phyloP scores from a whole-genome alignment of 441 rosid genomes.

The Adansonia grandidieri region DNA sequence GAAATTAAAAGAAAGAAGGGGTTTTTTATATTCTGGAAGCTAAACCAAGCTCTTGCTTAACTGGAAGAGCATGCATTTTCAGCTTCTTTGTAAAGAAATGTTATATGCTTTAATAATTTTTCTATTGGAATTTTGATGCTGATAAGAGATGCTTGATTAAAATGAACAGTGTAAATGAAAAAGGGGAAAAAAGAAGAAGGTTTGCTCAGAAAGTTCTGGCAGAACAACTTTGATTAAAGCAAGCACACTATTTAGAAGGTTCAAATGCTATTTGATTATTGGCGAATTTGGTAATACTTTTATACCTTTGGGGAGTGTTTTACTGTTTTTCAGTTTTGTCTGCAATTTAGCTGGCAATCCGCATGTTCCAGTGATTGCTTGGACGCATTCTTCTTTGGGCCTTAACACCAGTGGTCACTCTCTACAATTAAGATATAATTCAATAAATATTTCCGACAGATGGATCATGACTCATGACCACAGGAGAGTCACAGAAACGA shows the following conservation, averaged over 20 bases:
- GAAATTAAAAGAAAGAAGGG: neutral
- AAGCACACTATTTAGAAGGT: neutral
- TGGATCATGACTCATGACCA: neutral
- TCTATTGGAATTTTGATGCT: neutral
- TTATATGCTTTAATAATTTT: neutral
- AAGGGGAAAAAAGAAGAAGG: neutral
- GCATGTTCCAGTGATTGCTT: neutral
- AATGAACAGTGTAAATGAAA: constrained; percentile 1
- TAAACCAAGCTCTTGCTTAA: neutral
- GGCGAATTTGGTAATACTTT: neutral
- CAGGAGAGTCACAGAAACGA: neutral
- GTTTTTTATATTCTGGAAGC: neutral
- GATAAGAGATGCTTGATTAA: neutral
- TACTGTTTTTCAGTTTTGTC: constrained; percentile 1
- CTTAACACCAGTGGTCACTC: neutral
- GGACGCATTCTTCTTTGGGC: neutral
- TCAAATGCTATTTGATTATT: neutral
- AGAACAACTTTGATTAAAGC: constrained; percentile 6
- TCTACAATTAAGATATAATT: neutral
- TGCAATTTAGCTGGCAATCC: neutral
- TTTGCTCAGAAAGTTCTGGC: neutral
- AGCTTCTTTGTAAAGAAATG: neutral
- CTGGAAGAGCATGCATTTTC: neutral
- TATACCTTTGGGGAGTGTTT: neutral
- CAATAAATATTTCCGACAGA: neutral